phyloP scores from a whole-genome alignment of 176 grass and related monocot species.

The Triticum monococcum region DNA sequence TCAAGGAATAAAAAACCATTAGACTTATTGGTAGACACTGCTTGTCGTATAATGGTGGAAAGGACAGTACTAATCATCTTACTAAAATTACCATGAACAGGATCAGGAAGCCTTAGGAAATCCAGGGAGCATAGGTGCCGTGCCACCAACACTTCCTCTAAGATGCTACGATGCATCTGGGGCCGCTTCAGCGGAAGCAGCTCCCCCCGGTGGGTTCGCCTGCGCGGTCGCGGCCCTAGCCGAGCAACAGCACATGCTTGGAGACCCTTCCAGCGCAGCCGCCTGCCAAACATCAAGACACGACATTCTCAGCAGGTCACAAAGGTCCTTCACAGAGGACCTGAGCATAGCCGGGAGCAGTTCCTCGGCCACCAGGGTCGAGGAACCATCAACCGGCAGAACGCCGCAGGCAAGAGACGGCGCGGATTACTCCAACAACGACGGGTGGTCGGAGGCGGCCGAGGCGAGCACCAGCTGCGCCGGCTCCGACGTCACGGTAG shows the following conservation, averaged over 20 bases:
- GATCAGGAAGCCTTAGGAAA: slow-evolving; percentile 62
- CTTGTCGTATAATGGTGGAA: neutral
- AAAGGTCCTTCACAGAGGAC: slow-evolving; percentile 32
- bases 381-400: slow-evolving; percentile 21
- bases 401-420: slow-evolving; percentile 35
- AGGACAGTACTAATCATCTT: neutral
- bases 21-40: neutral
- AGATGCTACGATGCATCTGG: slow-evolving; percentile 6
- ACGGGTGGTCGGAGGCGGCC: slow-evolving; percentile 44
- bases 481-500: slow-evolving; percentile 45
- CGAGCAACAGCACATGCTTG: slow-evolving; percentile 62
- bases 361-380: slow-evolving; percentile 27
- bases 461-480: slow-evolving; percentile 48
- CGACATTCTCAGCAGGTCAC: slow-evolving; percentile 30
- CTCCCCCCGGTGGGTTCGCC: slow-evolving; percentile 62
- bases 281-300: slow-evolving; percentile 8
- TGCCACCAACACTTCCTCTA: slow-evolving; percentile 21
- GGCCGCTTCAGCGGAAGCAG: slow-evolving; percentile 23
- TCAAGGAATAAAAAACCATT: neutral
- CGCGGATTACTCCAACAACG: slow-evolving; percentile 53
- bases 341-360: slow-evolving; percentile 20
- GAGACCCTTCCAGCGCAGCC: slow-evolving; percentile 32
- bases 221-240: slow-evolving; percentile 78
- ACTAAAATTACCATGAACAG: slow-evolving; percentile 42
- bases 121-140: neutral